Evolutionary conservation across 768 basidiomycete genomes (phyloP).

Genomic region (Boletus coccyginus): DNA sequence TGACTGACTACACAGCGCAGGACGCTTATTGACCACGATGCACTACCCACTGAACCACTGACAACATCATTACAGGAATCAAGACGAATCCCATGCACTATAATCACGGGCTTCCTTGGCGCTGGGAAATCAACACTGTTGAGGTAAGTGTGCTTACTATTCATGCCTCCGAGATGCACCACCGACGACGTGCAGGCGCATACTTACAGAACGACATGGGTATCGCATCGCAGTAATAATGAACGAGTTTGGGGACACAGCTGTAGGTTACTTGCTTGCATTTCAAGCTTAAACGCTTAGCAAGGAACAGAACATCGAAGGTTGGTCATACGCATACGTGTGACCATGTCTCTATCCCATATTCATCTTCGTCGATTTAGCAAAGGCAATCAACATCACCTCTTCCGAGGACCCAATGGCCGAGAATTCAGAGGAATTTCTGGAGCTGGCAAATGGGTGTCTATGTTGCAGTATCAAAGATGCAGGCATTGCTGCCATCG

Average conservation of each 20-base stretch:
- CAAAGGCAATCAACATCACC: constrained; percentile 82
- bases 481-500: constrained; percentile 88
- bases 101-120: constrained; percentile 93
- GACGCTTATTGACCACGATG: constrained; percentile 33
- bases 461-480: constrained; percentile 99
- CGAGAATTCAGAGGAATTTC: constrained; percentile 75
- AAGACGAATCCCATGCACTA: constrained; percentile 75
- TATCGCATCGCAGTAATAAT: constrained; percentile 97
- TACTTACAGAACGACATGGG: constrained; percentile 90
- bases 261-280: constrained; percentile 46
- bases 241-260: constrained; percentile 97
- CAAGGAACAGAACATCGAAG: constrained; percentile 78
- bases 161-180: not conserved
- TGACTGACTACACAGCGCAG: constrained; percentile 14
- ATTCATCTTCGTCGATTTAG: constrained; percentile 38
- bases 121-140: constrained; percentile 93
- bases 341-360: not conserved
- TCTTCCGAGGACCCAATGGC: constrained; percentile 60
- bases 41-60: not conserved
- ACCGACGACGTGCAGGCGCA: constrained; percentile 51
- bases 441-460: constrained; percentile 95
- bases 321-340: constrained; percentile 38
- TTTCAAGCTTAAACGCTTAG: constrained; percentile 18
- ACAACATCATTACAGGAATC: constrained; percentile 8
- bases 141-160: constrained; percentile 41